A percentile compares a stretch with the other conserved stretches of the same genome.
phyloP scores from a whole-genome alignment of 1,284 basidiomycete genomes.

The Meira nashicola region DNA sequence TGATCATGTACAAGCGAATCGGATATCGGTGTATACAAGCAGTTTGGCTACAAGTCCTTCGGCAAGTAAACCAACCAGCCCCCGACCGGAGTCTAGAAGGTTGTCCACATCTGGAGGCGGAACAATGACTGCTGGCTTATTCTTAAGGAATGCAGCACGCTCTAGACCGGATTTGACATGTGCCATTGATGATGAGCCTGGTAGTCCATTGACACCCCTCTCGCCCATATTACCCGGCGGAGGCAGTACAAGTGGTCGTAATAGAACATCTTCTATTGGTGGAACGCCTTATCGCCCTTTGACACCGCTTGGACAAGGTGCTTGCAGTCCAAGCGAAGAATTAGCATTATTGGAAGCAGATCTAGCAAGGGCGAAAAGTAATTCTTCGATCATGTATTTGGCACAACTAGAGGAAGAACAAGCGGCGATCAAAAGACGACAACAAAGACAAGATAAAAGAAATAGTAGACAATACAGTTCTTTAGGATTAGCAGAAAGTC shows the following conservation, averaged over 20 bases:
- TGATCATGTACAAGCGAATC: not conserved
- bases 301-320: not conserved
- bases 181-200: too few relatives aligned
- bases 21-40: not conserved
- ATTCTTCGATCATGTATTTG: not conserved
- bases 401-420: too few relatives aligned
- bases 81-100: not conserved
- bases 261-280: not conserved
- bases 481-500: too few relatives aligned
- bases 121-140: conserved; percentile 14
- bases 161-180: conserved; percentile 2
- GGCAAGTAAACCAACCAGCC: not conserved
- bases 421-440: too few relatives aligned
- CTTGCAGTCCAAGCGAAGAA: not conserved
- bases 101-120: conserved; percentile 2
- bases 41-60: not conserved
- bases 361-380: conserved; percentile 2
- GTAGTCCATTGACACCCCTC: too few relatives aligned
- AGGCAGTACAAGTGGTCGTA: not conserved
- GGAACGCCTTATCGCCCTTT: not conserved
- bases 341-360: conserved; percentile 4
- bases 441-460: too few relatives aligned
- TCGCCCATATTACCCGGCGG: too few relatives aligned
- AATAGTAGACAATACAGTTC: too few relatives aligned
- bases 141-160: conserved; percentile 17